Evolutionary conservation across 202 grass and related monocot species (phyloP).

Genomic region (Schoenoplectus tabernaemontani): DNA sequence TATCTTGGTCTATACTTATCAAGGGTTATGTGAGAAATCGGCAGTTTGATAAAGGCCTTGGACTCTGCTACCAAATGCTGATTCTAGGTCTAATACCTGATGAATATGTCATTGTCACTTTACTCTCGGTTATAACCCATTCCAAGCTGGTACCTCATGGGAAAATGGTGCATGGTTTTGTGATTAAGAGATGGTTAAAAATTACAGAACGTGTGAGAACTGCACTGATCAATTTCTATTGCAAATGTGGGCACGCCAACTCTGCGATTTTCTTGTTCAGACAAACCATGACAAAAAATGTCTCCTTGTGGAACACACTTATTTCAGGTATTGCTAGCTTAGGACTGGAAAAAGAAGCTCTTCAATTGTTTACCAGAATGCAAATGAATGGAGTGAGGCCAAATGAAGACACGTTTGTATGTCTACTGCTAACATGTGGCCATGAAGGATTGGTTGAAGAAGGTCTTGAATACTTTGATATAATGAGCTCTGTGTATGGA

Average conservation of each 20-base stretch:
- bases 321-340: conserved; percentile 62
- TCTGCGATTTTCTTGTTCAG: neutral
- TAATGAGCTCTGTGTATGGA: conserved; percentile 41
- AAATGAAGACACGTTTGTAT: conserved; percentile 51
- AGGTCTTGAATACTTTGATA: conserved; percentile 49
- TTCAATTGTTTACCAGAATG: conserved; percentile 23
- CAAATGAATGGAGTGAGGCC: conserved; percentile 31
- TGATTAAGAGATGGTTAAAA: conserved; percentile 35
- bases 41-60: conserved; percentile 25
- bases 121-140: conserved; percentile 46
- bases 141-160: conserved; percentile 36
- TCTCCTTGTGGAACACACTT: conserved; percentile 52
- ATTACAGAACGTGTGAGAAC: conserved; percentile 10
- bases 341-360: conserved; percentile 33
- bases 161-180: conserved; percentile 42
- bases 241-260: neutral
- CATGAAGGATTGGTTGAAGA: conserved; percentile 39
- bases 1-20: conserved; percentile 60
- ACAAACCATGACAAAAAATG: conserved; percentile 15
- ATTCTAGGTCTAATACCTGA: conserved; percentile 26
- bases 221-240: neutral
- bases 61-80: conserved; percentile 40
- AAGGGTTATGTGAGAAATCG: conserved; percentile 42
- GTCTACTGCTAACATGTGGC: conserved; percentile 51
- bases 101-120: conserved; percentile 34